These are phyloP conservation scores for Pelagophyceae sp. DNA, from an alignment of 352 stramenopile genomes.

Conservation along the genomic window DNA sequence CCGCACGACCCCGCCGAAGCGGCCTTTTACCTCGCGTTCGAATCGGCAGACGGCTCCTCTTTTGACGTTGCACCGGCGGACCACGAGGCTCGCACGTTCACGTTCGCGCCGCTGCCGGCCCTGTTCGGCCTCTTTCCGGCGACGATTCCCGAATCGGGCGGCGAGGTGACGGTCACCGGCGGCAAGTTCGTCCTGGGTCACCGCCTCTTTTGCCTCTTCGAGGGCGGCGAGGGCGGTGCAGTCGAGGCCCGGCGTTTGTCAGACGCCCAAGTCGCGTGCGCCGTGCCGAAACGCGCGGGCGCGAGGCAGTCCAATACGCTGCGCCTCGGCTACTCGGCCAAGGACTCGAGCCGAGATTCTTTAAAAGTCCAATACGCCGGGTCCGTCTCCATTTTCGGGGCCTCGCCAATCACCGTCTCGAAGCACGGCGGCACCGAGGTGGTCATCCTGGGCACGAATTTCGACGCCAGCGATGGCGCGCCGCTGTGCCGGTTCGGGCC, in stretches of 20 bases:
- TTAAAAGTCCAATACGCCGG: neutral
- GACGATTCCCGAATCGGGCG: neutral
- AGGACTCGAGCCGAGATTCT: neutral
- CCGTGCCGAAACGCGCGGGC: too few relatives aligned
- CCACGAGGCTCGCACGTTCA: neutral
- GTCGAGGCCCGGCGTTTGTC: neutral
- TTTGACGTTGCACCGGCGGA: neutral
- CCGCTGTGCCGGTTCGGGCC: constrained; percentile 18
- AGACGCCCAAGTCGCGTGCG: neutral
- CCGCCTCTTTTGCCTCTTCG: neutral
- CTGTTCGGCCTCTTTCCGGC: neutral
- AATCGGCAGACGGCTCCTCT: neutral
- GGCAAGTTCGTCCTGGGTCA: neutral
- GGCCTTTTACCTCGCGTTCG: neutral
- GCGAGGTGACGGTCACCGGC: neutral
- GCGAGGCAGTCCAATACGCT: neutral
- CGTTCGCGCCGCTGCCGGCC: neutral
- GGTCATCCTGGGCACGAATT: constrained; percentile 30
- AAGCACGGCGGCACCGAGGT: constrained; percentile 21
- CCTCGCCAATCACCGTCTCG: neutral
- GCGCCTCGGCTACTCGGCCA: neutral
- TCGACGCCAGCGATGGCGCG: constrained; percentile 27
- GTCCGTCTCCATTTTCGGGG: neutral
- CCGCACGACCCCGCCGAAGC: neutral
- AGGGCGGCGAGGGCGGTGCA: neutral